A percentile compares a stretch with the other conserved stretches of the same genome.
Evolutionary conservation across 352 stramenopile species (phyloP).

Genomic region (Plasmopara halstedii): DNA sequence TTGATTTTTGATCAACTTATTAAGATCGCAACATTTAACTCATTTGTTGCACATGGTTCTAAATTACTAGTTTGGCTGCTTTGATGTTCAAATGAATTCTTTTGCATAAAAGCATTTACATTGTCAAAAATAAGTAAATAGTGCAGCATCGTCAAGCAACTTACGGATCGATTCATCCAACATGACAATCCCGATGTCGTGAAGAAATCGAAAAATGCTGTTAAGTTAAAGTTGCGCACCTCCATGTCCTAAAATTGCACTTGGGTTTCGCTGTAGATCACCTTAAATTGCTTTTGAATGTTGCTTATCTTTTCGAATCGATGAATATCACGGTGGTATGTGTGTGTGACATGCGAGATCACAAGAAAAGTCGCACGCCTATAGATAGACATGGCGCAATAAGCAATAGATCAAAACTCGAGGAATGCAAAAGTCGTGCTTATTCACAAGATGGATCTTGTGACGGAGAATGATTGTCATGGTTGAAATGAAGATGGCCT

Average conservation of each 20-base stretch:
- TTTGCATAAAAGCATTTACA: slow-evolving; percentile 1
- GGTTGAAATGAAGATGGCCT: no score
- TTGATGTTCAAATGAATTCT: slow-evolving; percentile 97
- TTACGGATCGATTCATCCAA: slow-evolving; percentile 85
- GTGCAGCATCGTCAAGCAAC: slow-evolving; percentile 16
- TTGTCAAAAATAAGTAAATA: not conserved
- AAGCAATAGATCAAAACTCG: no score
- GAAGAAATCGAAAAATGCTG: slow-evolving; percentile 97
- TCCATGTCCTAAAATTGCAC: slow-evolving; percentile 98
- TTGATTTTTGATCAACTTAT: no score
- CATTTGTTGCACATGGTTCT: slow-evolving; percentile 93
- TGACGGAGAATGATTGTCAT: slow-evolving; percentile 97
- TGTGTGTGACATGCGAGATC: slow-evolving; percentile 92
- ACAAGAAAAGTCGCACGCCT: slow-evolving; percentile 98
- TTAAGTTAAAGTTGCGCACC: slow-evolving; percentile 97
- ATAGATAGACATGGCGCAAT: no score
- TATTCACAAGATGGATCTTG: slow-evolving; percentile 99
- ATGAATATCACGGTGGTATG: slow-evolving; percentile 92
- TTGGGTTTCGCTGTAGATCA: slow-evolving; percentile 97
- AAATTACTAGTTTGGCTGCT: slow-evolving; percentile 92
- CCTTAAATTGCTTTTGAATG: slow-evolving; percentile 99
- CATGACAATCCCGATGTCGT: slow-evolving; percentile 99
- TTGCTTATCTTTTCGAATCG: slow-evolving; percentile 99
- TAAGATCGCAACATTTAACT: slow-evolving; percentile 34
- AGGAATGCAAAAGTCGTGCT: no score